These are phyloP conservation scores for Mangifera indica DNA, from an alignment of 345 rosid species.

Conservation along the genomic window DNA sequence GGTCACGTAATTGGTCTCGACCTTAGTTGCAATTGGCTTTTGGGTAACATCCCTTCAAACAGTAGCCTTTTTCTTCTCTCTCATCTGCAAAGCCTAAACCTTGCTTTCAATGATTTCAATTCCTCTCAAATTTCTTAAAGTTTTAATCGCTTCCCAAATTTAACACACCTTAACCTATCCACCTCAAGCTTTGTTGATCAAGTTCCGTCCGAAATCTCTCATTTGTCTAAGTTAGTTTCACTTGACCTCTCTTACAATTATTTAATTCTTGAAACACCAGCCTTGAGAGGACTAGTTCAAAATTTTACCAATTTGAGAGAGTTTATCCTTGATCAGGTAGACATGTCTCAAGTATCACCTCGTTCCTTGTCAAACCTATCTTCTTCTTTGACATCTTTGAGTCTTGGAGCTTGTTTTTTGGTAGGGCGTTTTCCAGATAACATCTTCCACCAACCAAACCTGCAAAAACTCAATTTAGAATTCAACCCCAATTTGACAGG, in stretches of 20 bases:
- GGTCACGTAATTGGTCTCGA: conserved; percentile 31
- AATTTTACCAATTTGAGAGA: too few relatives aligned
- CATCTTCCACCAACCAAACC: too few relatives aligned
- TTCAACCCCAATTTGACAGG: neutral
- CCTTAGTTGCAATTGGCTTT: conserved; percentile 13
- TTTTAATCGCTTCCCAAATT: conserved; percentile 1
- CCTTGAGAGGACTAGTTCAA: neutral
- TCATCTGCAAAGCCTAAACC: too few relatives aligned
- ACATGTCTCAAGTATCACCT: too few relatives aligned
- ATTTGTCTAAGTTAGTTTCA: conserved; percentile 11
- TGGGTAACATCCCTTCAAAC: conserved; percentile 25
- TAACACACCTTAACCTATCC: conserved; percentile 15
- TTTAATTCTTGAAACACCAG: neutral
- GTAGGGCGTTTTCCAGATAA: too few relatives aligned
- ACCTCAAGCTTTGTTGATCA: neutral
- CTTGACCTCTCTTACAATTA: conserved; percentile 4
- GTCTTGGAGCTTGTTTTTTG: too few relatives aligned
- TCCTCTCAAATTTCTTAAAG: neutral
- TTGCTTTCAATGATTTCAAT: conserved; percentile 12
- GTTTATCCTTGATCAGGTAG: too few relatives aligned
- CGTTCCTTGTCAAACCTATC: too few relatives aligned
- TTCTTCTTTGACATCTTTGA: too few relatives aligned
- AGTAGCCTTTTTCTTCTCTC: too few relatives aligned
- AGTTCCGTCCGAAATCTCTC: conserved; percentile 19
- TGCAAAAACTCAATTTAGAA: neutral